Evolutionary conservation across 108 stramenopile species (phyloP), one percentile per base, ranked within the genome.

Genomic region (Schizochytrium sp.): DNA sequence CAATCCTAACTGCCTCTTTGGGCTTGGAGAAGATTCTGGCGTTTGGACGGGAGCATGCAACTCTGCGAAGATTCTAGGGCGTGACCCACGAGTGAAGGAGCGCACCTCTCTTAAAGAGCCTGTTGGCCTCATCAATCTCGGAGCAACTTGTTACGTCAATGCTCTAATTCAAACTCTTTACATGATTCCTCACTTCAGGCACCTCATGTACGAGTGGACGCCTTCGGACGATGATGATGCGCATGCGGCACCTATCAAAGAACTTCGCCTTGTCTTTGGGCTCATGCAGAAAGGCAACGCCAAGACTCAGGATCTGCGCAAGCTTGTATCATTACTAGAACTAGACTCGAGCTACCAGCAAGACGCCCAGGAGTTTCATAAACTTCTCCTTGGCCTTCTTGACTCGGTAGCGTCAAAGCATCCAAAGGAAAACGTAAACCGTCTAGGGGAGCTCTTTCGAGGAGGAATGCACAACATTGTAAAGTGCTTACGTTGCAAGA

Each of bases 51-150:
- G n/a, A 12, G 55, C 49, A 40, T 55, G 28, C 15, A 5, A 38
- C 15, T 10, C 55, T 8, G 10, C 15, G 5, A 83, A 10, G 28
- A n/a, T 83, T 10, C 50, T 49, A 55, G 76, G 76, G 8, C 76
- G 50, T 0, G 76, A 55, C 50, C 76, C 76, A 12, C 50, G 53
- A n/a, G 10, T 50, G n/a, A 83, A 1, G 15, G 49, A 13, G 10
- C 76, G 76, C 3, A 83, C 45, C n/a, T 0, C 64, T 38, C 64
- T 69, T 15, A 58, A 58, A 17, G 13, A 58, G 64, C 76, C 76
- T 5, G 89, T 58, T 4, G 90, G 90, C 61, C 90, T 90, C n/a
- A 53, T 72, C 50, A 90, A 90, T 45, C 88, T 87, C 17, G 90
- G 90, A 10, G 40, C 42, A 47, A 90, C 88, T 3, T 90, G 90